phyloP scores from a whole-genome alignment of 768 basidiomycete genomes.

The Auriscalpium orientale region DNA sequence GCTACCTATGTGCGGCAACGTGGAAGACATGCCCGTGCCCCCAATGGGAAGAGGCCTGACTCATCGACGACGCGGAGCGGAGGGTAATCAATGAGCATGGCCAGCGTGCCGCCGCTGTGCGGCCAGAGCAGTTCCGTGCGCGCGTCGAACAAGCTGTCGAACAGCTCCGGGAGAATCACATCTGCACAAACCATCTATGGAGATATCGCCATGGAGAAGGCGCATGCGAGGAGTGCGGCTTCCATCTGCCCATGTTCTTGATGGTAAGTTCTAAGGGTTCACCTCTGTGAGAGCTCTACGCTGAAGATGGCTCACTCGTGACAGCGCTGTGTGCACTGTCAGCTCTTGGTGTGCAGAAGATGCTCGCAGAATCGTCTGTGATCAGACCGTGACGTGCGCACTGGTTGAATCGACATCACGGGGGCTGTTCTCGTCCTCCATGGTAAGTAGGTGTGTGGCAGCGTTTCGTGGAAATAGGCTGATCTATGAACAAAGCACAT shows the following conservation, averaged over 20 bases:
- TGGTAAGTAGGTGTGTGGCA: no score
- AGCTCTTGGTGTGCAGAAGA: not conserved
- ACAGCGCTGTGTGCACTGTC: not conserved
- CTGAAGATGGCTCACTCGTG: not conserved
- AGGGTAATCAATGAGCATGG: not conserved
- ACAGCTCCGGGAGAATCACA: not conserved
- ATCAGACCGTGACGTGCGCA: not conserved
- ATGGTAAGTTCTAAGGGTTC: not conserved
- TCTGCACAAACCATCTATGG: not conserved
- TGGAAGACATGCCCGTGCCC: constrained; percentile 21
- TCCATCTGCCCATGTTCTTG: not conserved
- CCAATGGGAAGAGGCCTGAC: constrained; percentile 1
- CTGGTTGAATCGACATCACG: no score
- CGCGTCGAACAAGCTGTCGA: not conserved
- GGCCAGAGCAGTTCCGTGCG: not conserved
- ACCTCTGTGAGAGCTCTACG: not conserved
- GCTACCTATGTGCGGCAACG: constrained; percentile 21
- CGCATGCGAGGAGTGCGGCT: not conserved
- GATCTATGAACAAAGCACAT: no score
- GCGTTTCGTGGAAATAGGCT: no score
- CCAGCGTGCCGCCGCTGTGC: not conserved
- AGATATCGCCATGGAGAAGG: not conserved
- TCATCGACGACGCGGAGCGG: not conserved
- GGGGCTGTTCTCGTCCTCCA: no score
- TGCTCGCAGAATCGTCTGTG: not conserved